Evolutionary conservation across 768 basidiomycete genomes (phyloP).

Genomic region (Xerocomellus amylosporus): DNA sequence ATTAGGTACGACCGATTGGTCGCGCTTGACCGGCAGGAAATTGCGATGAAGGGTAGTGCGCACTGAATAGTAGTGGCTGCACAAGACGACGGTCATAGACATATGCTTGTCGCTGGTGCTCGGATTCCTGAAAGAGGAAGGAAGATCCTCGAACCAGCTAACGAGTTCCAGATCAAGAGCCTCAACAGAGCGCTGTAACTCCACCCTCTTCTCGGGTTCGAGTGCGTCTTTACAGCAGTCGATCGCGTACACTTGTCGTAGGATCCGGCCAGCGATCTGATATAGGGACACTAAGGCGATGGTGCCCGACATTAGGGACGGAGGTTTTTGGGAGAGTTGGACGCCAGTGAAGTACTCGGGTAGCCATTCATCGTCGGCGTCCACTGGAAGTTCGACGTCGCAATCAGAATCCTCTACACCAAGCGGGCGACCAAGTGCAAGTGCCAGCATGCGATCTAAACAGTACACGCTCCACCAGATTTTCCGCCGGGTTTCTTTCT

Average conservation of each 20-base stretch:
- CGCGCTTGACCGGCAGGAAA: constrained; percentile 75
- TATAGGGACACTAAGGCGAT: constrained; percentile 75
- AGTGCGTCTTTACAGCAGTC: constrained; percentile 72
- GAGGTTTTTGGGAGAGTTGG: constrained; percentile 50
- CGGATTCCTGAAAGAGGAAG: constrained; percentile 69
- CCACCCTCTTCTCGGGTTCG: constrained; percentile 69
- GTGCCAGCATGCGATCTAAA: constrained; percentile 88
- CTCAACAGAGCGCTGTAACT: constrained; percentile 79
- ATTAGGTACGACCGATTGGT: constrained; percentile 62
- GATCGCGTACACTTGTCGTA: constrained; percentile 79
- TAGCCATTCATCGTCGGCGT: constrained; percentile 78
- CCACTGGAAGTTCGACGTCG: constrained; percentile 81
- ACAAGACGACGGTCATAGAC: constrained; percentile 81
- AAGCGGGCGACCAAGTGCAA: constrained; percentile 84
- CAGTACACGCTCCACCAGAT: constrained; percentile 95
- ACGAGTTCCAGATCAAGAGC: constrained; percentile 71
- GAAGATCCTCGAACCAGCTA: constrained; percentile 82
- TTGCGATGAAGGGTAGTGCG: constrained; percentile 87
- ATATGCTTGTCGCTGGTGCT: constrained; percentile 75
- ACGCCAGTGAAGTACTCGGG: constrained; percentile 70
- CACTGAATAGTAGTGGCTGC: constrained; percentile 87
- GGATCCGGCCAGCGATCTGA: constrained; percentile 79
- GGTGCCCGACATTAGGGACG: constrained; percentile 79
- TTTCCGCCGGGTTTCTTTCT: constrained; percentile 87
- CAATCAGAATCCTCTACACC: constrained; percentile 89